phyloP scores from a whole-genome alignment of 208 protist genomes.

The Strigomonas galati region DNA sequence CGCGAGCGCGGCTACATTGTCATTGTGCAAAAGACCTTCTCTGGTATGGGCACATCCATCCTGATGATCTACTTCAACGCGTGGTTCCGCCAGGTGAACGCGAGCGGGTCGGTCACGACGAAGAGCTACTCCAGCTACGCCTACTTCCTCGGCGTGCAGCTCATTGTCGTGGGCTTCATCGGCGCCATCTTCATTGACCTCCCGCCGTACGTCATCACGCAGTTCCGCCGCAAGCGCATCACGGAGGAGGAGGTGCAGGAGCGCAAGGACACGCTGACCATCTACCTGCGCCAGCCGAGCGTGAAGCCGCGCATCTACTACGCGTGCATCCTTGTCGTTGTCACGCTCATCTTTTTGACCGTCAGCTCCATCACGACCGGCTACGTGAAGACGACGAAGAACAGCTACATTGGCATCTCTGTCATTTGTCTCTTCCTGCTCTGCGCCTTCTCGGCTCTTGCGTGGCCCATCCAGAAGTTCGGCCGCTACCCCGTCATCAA shows the following conservation, averaged over 20 bases:
- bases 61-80: slow-evolving; percentile 79
- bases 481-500: slow-evolving; percentile 47
- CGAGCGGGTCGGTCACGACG: too few relatives aligned
- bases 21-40: slow-evolving; percentile 79
- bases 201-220: slow-evolving; percentile 51
- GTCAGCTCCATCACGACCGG: slow-evolving; percentile 47
- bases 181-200: slow-evolving; percentile 49
- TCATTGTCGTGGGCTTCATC: slow-evolving; percentile 32
- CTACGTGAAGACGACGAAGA: slow-evolving; percentile 36
- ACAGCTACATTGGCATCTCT: slow-evolving; percentile 37
- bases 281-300: slow-evolving; percentile 52
- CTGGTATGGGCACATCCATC: slow-evolving; percentile 70
- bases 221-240: slow-evolving; percentile 36
- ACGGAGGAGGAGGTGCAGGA: slow-evolving; percentile 37
- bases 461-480: slow-evolving; percentile 67
- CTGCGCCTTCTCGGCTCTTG: slow-evolving; percentile 43
- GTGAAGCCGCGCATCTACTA: slow-evolving; percentile 47
- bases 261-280: slow-evolving; percentile 31
- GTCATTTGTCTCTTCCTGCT: slow-evolving; percentile 45
- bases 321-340: slow-evolving; percentile 37
- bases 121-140: slow-evolving; percentile 58
- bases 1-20: slow-evolving; percentile 70
- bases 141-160: slow-evolving; percentile 51
- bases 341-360: slow-evolving; percentile 47
- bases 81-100: slow-evolving; percentile 42